Percentiles rank a stretch among this genome's conserved stretches.
These are phyloP conservation scores for Apodospora peruviana DNA, from an alignment of 495 filamentous ascomycete species.

Conservation along the genomic window DNA sequence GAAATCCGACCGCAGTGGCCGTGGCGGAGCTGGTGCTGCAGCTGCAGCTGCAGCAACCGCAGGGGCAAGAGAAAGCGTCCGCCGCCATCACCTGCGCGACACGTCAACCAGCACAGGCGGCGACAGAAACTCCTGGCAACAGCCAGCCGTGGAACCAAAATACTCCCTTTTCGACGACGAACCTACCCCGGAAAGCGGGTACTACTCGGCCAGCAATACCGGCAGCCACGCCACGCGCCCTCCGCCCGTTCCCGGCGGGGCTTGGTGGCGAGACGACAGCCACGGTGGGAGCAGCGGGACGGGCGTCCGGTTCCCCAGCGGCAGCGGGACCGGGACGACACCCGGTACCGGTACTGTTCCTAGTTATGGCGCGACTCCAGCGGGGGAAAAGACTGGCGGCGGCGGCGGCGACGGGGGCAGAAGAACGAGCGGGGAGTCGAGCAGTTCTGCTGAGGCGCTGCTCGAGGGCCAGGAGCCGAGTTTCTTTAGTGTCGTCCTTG, in stretches of 20 bases:
- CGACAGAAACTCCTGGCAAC: conserved; percentile 19
- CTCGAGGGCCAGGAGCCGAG: conserved; percentile 61
- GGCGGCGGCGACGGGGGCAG: conserved; percentile 1
- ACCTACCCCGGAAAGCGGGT: conserved; percentile 16
- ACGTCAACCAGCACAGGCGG: conserved; percentile 19
- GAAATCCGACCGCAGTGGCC: no score
- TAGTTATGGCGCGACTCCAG: no score
- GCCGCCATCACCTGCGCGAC: conserved; percentile 6
- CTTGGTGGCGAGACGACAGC: not conserved
- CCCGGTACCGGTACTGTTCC: conserved; percentile 1
- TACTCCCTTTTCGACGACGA: conserved; percentile 24
- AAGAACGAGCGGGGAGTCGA: conserved; percentile 30
- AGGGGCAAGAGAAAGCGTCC: conserved; percentile 7
- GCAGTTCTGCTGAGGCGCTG: conserved; percentile 47
- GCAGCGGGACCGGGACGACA: conserved; percentile 11
- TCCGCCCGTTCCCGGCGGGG: not conserved
- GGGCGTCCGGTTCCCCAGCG: conserved; percentile 2
- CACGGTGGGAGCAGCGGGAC: not conserved
- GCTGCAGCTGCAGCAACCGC: conserved; percentile 2
- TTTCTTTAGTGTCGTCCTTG: conserved; percentile 67
- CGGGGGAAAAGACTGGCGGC: no score
- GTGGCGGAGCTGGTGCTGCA: conserved; percentile 10
- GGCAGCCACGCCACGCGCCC: no score
- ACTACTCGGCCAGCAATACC: no score
- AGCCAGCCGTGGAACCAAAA: conserved; percentile 30